Evolutionary conservation across 2,329 filamentous ascomycete genomes (phyloP).

Genomic region (Colletotrichum paranaense): DNA sequence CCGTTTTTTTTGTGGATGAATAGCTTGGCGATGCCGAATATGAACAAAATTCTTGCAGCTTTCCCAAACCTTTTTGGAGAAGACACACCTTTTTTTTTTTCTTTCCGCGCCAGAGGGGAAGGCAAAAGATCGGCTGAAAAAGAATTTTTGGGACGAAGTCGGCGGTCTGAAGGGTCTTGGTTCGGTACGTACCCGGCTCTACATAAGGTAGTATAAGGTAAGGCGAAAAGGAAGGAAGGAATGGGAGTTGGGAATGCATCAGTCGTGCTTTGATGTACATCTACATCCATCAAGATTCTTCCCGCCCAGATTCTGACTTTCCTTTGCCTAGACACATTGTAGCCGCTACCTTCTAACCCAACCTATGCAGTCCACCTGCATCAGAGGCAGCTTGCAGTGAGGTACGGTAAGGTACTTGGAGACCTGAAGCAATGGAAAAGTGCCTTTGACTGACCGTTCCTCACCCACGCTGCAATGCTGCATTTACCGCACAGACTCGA

Average conservation of each 20-base stretch:
- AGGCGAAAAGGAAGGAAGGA: background rate
- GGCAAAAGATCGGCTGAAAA: constrained; percentile 9
- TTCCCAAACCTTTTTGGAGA: background rate
- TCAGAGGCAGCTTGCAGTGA: background rate
- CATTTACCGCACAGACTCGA: constrained; percentile 22
- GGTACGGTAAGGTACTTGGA: background rate
- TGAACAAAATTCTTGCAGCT: background rate
- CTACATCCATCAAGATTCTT: background rate
- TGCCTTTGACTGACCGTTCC: background rate
- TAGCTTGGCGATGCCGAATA: background rate
- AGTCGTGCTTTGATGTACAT: background rate
- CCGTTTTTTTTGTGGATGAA: background rate
- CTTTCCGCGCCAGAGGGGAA: background rate
- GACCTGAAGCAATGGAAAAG: too few relatives aligned
- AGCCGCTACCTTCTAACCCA: background rate
- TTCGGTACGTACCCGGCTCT: background rate
- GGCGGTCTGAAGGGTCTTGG: constrained; percentile 25
- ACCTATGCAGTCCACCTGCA: background rate
- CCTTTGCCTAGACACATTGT: background rate
- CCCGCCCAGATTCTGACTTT: background rate
- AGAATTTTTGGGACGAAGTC: constrained; percentile 25
- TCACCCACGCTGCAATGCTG: background rate
- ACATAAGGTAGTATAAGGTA: too few relatives aligned
- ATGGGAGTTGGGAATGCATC: background rate
- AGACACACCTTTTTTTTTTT: background rate